A percentile compares a stretch with the other conserved stretches of the same genome.
These are phyloP conservation scores for Cryphonectria naterciae DNA, from an alignment of 2,329 filamentous ascomycete species.

Conservation along the genomic window DNA sequence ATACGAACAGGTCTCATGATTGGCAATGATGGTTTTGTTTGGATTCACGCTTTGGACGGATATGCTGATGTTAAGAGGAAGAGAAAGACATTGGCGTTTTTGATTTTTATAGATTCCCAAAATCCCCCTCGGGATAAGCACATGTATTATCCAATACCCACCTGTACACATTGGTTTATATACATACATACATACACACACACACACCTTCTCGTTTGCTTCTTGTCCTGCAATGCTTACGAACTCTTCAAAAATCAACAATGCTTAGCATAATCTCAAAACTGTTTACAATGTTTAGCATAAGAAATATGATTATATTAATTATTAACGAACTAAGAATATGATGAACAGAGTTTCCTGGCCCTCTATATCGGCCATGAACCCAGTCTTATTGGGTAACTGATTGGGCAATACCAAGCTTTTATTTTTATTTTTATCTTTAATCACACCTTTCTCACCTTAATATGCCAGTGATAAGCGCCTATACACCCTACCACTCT, in stretches of 20 bases:
- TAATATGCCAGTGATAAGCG: neutral
- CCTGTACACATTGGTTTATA: neutral
- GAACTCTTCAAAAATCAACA: neutral
- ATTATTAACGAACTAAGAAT: no score
- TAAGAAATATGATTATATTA: no score
- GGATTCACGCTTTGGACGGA: neutral
- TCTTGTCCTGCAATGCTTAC: neutral
- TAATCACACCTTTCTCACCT: neutral
- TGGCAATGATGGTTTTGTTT: neutral
- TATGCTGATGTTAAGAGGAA: neutral
- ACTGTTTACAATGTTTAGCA: no score
- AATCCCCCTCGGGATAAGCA: neutral
- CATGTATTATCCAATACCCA: neutral
- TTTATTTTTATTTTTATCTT: no score
- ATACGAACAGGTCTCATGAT: neutral
- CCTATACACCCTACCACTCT: neutral
- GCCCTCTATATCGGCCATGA: neutral
- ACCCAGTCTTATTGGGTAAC: neutral
- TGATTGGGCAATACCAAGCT: neutral
- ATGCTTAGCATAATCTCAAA: no score
- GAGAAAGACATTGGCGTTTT: neutral
- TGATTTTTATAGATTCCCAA: neutral
- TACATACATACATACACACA: neutral
- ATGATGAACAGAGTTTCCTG: neutral
- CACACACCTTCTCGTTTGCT: neutral